Evolutionary conservation across 164 flowering plant species (phyloP).

Genomic region (Kalanchoe fedtschenkoi): DNA sequence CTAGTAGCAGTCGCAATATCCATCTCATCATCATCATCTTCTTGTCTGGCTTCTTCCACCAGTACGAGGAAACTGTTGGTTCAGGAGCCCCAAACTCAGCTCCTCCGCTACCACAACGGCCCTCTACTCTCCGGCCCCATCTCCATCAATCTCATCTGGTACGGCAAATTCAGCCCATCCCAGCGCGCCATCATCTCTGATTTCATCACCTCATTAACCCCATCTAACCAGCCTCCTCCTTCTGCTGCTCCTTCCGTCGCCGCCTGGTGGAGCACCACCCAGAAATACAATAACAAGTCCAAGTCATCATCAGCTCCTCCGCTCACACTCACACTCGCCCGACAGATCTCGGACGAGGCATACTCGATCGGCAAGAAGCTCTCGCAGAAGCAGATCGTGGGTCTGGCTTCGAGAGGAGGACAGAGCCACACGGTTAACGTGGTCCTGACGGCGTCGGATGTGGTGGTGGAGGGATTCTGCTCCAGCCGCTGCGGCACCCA

Average conservation of each 20-base stretch:
- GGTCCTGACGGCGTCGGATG: constrained; percentile 32
- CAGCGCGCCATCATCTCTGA: constrained; percentile 52
- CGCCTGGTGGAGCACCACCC: constrained; percentile 30
- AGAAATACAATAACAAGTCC: constrained; percentile 15
- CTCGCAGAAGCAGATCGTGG: constrained; percentile 4
- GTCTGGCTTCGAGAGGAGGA: constrained; percentile 17
- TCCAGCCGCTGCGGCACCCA: constrained; percentile 39
- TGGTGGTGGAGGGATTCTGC: constrained; percentile 33
- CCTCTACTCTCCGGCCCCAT: constrained; percentile 50
- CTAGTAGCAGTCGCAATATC: no score
- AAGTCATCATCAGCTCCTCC: constrained; percentile 5
- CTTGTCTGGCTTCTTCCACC: constrained; percentile 15
- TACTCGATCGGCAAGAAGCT: constrained; percentile 15
- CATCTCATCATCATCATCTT: no score
- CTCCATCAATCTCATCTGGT: constrained; percentile 58
- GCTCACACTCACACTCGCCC: constrained; percentile 9
- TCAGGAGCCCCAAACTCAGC: constrained; percentile 22
- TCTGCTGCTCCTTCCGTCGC: constrained; percentile 23
- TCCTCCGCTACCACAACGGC: constrained; percentile 61
- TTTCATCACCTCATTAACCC: constrained; percentile 43
- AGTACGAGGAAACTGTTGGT: constrained; percentile 16
- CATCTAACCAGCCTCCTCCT: constrained; percentile 10
- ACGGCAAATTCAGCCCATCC: constrained; percentile 55
- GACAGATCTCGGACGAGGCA: constrained; percentile 4
- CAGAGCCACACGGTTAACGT: constrained; percentile 31